A percentile compares a stretch with the other conserved stretches of the same genome.
Evolutionary conservation across 1,139 yeast species (phyloP).

Genomic region (Saccharomyces hybrid): DNA sequence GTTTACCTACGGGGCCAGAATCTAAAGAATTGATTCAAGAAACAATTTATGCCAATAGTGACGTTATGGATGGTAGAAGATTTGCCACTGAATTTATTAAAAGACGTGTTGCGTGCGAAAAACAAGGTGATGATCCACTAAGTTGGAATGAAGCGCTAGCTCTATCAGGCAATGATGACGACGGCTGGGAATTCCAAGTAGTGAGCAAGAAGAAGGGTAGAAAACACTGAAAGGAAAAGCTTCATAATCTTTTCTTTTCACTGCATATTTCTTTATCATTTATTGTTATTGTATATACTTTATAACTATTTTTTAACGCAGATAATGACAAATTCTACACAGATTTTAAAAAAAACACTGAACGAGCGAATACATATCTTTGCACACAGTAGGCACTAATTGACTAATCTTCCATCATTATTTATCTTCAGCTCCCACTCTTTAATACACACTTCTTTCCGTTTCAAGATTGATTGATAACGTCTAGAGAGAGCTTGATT

Average conservation of each 20-base stretch:
- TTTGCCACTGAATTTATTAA: slow-evolving; percentile 86
- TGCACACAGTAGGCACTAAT: slow-evolving; percentile 5
- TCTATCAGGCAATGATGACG: slow-evolving; percentile 53
- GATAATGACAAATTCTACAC: not conserved
- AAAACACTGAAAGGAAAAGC: slow-evolving; percentile 21
- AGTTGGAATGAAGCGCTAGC: slow-evolving; percentile 63
- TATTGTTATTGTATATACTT: slow-evolving; percentile 1
- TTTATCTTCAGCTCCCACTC: slow-evolving; percentile 43
- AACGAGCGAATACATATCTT: not conserved
- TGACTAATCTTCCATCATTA: slow-evolving; percentile 29
- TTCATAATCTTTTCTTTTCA: not conserved
- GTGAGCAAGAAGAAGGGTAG: slow-evolving; percentile 57
- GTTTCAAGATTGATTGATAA: slow-evolving; percentile 52
- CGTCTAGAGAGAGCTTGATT: slow-evolving; percentile 87
- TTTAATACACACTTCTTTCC: slow-evolving; percentile 42
- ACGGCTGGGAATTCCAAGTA: slow-evolving; percentile 78
- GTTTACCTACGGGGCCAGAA: slow-evolving; percentile 67
- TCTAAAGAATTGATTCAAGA: slow-evolving; percentile 84
- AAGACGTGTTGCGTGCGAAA: slow-evolving; percentile 66
- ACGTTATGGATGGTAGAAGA: slow-evolving; percentile 90
- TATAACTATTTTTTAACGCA: not conserved
- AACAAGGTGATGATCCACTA: slow-evolving; percentile 46
- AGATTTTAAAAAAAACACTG: not conserved
- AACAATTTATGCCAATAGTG: slow-evolving; percentile 81
- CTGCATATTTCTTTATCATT: not conserved